Conservation (phyloP, 2,329 filamentous ascomycete genomes). For the Xylaria sp. region DNA sequence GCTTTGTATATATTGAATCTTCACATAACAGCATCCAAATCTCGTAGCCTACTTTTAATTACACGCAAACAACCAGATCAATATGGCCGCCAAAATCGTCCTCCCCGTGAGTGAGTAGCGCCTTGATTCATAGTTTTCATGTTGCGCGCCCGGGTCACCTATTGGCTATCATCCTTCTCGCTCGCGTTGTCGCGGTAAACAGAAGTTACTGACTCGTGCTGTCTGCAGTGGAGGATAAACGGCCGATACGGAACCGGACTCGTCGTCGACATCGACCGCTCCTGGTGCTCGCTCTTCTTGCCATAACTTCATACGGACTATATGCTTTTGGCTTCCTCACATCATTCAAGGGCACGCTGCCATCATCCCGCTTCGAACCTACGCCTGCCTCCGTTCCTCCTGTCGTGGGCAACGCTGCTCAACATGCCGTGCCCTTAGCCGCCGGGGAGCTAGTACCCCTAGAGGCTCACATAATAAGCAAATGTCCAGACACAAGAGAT, state of each 20-base stretch:
- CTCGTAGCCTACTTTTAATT: conserved; percentile 5
- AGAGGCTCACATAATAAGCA: conserved; percentile 96
- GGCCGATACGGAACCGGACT: conserved; percentile 38
- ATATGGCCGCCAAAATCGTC: conserved; percentile 47
- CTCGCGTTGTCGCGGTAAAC: background rate
- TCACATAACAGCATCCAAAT: background rate
- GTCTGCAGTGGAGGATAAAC: conserved; percentile 47
- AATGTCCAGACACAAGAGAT: conserved; percentile 91
- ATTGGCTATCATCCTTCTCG: background rate
- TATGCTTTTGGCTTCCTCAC: conserved; percentile 39
- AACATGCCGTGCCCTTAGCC: conserved; percentile 32
- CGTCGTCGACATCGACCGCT: conserved; percentile 46
- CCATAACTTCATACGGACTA: conserved; percentile 42
- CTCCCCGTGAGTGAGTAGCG: conserved; percentile 43
- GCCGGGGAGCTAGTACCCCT: conserved; percentile 71
- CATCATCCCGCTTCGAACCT: conserved; percentile 6
- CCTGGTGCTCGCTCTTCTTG: conserved; percentile 38
- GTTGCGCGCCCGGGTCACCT: background rate
- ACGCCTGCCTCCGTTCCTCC: conserved; percentile 11
- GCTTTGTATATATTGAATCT: conserved; percentile 13
- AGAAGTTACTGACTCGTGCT: conserved; percentile 17
- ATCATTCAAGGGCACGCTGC: conserved; percentile 35
- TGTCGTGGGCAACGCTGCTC: conserved; percentile 25
- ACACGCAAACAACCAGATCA: conserved; percentile 3
- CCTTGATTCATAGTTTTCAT: background rate